These are phyloP conservation scores for Boletus pseudo-olivaceus DNA, from an alignment of 768 basidiomycete genomes.

Conservation along the genomic window DNA sequence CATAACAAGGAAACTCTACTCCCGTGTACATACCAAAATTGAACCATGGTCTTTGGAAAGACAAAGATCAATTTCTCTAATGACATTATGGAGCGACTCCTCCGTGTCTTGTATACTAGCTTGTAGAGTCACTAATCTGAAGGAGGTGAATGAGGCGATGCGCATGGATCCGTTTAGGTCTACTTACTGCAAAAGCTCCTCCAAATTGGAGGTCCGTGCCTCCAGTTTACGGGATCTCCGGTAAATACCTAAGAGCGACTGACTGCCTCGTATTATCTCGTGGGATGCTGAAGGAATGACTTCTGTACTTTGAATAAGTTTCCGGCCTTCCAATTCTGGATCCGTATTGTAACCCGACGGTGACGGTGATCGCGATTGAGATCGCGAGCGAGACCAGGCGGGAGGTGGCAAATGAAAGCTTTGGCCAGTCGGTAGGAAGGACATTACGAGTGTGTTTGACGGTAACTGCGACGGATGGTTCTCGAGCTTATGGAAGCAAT, in stretches of 20 bases:
- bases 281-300: slow-evolving; percentile 15
- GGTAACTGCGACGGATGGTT: slow-evolving; percentile 48
- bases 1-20: slow-evolving; percentile 13
- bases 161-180: neutral
- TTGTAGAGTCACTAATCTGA: slow-evolving; percentile 53
- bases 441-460: slow-evolving; percentile 70
- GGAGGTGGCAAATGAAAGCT: slow-evolving; percentile 55
- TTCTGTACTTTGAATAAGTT: slow-evolving; percentile 33
- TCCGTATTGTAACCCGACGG: slow-evolving; percentile 71
- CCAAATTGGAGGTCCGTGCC: slow-evolving; percentile 54
- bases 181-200: slow-evolving; percentile 69
- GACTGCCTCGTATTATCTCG: slow-evolving; percentile 17
- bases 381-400: slow-evolving; percentile 24
- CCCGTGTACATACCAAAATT: slow-evolving; percentile 37
- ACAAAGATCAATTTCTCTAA: slow-evolving; percentile 45
- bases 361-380: slow-evolving; percentile 45
- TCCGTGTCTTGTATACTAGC: slow-evolving; percentile 50
- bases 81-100: slow-evolving; percentile 44
- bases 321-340: slow-evolving; percentile 55
- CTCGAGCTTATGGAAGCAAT: slow-evolving; percentile 31
- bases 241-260: slow-evolving; percentile 9
- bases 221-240: slow-evolving; percentile 26
- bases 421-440: slow-evolving; percentile 57
- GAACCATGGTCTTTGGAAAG: slow-evolving; percentile 40
- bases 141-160: neutral